Percentiles rank a stretch among this genome's conserved stretches.
These are phyloP conservation scores for Suhomyces taliae DNA, from an alignment of 1,139 yeast genomes.

Conservation along the genomic window DNA sequence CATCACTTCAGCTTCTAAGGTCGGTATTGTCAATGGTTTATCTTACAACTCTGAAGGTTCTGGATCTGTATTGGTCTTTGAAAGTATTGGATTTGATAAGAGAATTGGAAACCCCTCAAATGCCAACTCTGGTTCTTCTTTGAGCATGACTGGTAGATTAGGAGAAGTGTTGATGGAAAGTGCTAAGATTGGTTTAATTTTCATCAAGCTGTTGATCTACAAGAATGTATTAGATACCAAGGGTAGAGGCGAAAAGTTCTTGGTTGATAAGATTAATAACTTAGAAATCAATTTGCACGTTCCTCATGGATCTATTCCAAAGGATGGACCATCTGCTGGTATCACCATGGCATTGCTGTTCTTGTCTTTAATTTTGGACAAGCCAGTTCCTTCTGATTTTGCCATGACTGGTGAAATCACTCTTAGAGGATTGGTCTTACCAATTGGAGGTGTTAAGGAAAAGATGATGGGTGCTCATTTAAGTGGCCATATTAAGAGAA, in stretches of 20 bases:
- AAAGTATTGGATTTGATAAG: conserved; percentile 60
- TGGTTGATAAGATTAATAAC: conserved; percentile 47
- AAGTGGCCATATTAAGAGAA: conserved; percentile 59
- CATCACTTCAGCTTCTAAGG: conserved; percentile 15
- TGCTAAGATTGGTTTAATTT: conserved; percentile 74
- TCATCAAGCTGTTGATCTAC: conserved; percentile 62
- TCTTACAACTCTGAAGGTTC: conserved; percentile 88
- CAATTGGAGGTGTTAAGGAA: conserved; percentile 89
- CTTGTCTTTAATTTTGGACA: conserved; percentile 66
- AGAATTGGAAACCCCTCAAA: conserved; percentile 20
- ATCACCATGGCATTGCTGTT: conserved; percentile 84
- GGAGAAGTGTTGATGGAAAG: conserved; percentile 85
- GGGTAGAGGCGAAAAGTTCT: conserved; percentile 23
- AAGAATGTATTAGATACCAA: conserved; percentile 32
- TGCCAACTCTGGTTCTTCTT: conserved; percentile 40
- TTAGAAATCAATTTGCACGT: conserved; percentile 80
- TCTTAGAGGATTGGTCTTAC: conserved; percentile 78
- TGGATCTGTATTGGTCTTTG: conserved; percentile 81
- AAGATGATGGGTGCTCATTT: conserved; percentile 83
- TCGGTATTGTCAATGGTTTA: conserved; percentile 86
- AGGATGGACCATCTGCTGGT: conserved; percentile 96
- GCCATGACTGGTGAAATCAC: conserved; percentile 98
- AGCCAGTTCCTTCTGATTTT: conserved; percentile 63
- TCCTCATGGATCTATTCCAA: conserved; percentile 84
- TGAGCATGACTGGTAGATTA: conserved; percentile 75